Evolutionary conservation across 192 early-diverging fungal species (phyloP), one percentile per base, ranked within the genome.

Genomic region (Rhizophagus sp.): DNA sequence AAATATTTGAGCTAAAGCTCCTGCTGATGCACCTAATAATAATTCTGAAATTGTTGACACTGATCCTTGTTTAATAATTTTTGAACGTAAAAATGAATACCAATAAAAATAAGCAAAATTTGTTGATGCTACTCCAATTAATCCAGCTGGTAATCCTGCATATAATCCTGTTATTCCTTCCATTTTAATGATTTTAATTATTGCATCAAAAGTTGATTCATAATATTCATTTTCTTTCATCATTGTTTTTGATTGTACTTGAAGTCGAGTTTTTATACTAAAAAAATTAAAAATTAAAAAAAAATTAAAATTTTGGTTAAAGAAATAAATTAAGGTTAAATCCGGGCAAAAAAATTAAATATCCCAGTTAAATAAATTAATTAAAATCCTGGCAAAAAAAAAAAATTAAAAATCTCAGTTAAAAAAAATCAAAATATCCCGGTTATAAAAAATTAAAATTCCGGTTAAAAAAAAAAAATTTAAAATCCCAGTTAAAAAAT

Each of bases 191-290:
- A 99, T 99, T 84, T 95, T 93, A 75, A 86, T 73, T 68, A 98
- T 90, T 10, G 96, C 96, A 78, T 97, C 95, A 4, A 86, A 73
- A 17, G 93, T 90, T 44, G 89, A 91, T 33, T 82, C 72, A 81
- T 96, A 94, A 62, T 90, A 68, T 81, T 66, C 22, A 81, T 27
- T 63, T 12, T 12, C 44, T 47, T 47, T 47, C 11, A 47, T 76
- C 81, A 10, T 79, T 33, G 82, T 82, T 76, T 90, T 91, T 27
- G 95, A 92, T 81, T 97, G 96, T n/a, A 98, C 97, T 87, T 98
- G 97, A 79, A 98, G 90, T 62, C 96, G 91, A 13, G 98, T 99
- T 84, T 99, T 99, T 84, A 97, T 94, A 67, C 95, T 3, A 61
- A 79, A 81, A n/a, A 41, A 34, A n/a, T 30, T 30, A 50, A 72